These are phyloP conservation scores for Penicillium sp. DNA, from an alignment of 2,329 filamentous ascomycete genomes.

Conservation along the genomic window DNA sequence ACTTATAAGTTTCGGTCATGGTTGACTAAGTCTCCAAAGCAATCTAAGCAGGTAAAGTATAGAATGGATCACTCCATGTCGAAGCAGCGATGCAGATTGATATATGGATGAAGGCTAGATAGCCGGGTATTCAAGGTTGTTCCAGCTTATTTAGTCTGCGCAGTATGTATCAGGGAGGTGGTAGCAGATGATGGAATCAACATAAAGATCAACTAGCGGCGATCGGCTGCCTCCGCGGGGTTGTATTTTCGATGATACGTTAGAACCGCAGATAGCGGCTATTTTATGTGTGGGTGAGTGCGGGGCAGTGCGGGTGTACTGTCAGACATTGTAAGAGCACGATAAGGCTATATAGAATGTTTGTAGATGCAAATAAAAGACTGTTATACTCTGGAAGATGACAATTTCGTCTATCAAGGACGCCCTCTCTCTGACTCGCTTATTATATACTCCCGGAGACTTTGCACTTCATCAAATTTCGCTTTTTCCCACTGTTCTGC, in stretches of 20 bases:
- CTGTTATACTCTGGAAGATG: no score
- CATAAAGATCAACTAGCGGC: slow-evolving; percentile 7
- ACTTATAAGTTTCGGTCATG: slow-evolving; percentile 10
- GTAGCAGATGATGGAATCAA: not conserved
- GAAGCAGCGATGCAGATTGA: not conserved
- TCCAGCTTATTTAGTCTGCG: slow-evolving; percentile 9
- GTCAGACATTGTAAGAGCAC: slow-evolving; percentile 5
- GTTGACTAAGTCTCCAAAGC: slow-evolving; percentile 10
- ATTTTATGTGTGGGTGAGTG: not conserved
- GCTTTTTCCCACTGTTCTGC: no score
- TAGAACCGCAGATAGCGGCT: not conserved
- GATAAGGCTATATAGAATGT: slow-evolving; percentile 2
- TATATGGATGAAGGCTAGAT: not conserved
- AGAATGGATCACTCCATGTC: not conserved
- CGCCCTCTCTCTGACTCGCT: no score
- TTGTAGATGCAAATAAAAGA: no score
- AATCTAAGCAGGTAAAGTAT: not conserved
- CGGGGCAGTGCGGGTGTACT: slow-evolving; percentile 3
- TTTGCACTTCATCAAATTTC: no score
- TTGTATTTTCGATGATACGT: not conserved
- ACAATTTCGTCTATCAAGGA: no score
- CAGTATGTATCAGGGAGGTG: not conserved
- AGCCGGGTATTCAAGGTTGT: slow-evolving; percentile 1
- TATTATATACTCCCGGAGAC: no score
- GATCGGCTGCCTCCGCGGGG: slow-evolving; percentile 24